Evolutionary conservation across 148 eudicot genomes (phyloP), one percentile per base, ranked within the genome.

Genomic region (Fagopyrum tataricum): DNA sequence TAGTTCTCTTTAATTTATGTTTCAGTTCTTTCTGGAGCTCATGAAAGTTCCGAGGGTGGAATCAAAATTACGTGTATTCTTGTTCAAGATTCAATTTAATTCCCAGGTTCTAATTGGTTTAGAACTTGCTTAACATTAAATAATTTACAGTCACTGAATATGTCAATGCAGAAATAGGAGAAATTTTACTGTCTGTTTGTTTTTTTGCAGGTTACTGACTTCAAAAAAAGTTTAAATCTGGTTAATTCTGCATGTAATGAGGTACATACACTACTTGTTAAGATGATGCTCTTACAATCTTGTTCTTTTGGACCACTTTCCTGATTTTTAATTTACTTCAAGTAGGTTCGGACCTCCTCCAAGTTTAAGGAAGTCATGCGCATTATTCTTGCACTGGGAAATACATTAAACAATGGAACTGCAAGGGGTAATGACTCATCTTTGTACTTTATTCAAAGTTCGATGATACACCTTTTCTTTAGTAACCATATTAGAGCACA

Each of bases 21-120:
- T 86, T 67, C 89, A 93, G 98, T 93, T 89, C 73, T 91, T 91
- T 75, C 13, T 91, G 83, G 98, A 93, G 91, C 85, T 93, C 79
- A 93, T 93, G 98, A 93, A 93, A 82, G 97, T 83, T 68, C 98
- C 98, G 49, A 84, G 98, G 51, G 95, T 91, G 84, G 98, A 93
- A 79, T 86, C 97, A 68, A 93, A 93, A 83, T 79, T 93, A 70
- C 79, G 91, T 82, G 93, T 93, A 72, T 93, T 93, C 82, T 81
- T 87, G 71, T 93, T 93, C 90, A 91, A 93, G 86, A 93, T 93
- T 78, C 95, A 87, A 80, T 93, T 89, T 78, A 89, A 81, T 47
- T 66, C 95, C 46, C 98, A 93, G 98, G 97, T 89, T 79, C 31
- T 31, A 20, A 41, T 18, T 42, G 26, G 4, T 17, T 23, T 43